phyloP scores from a whole-genome alignment of 495 filamentous ascomycete genomes.

The Parachaetomium inaequale region DNA sequence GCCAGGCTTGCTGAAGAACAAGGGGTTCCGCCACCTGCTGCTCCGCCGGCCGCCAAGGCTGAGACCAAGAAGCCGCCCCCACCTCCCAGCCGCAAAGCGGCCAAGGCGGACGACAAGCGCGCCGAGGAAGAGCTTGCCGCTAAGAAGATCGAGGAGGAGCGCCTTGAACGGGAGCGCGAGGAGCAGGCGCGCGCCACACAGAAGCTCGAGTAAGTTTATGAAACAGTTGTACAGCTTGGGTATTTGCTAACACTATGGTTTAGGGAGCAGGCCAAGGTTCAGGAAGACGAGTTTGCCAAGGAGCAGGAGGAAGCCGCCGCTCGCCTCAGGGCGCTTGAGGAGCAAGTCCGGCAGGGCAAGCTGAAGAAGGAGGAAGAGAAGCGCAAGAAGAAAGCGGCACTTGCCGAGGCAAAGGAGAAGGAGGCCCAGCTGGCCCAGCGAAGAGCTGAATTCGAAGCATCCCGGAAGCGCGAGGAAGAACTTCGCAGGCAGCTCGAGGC shows the following conservation, averaged over 20 bases:
- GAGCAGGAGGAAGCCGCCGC: slow-evolving; percentile 81
- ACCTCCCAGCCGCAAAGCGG: slow-evolving; percentile 73
- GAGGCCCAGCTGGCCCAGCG: slow-evolving; percentile 80
- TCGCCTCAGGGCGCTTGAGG: slow-evolving; percentile 81
- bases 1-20: slow-evolving; percentile 81
- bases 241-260: slow-evolving; percentile 27
- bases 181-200: slow-evolving; percentile 70
- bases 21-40: slow-evolving; percentile 55
- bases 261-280: slow-evolving; percentile 65
- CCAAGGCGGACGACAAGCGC: slow-evolving; percentile 50
- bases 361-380: slow-evolving; percentile 97
- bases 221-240: background rate
- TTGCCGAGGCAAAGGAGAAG: slow-evolving; percentile 82
- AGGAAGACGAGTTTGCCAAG: slow-evolving; percentile 72
- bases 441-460: slow-evolving; percentile 86
- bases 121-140: slow-evolving; percentile 54
- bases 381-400: slow-evolving; percentile 79
- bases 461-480: slow-evolving; percentile 81
- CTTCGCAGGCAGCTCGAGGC: slow-evolving; percentile 82
- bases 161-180: slow-evolving; percentile 65
- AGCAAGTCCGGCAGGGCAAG: slow-evolving; percentile 90
- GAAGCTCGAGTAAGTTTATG: slow-evolving; percentile 74
- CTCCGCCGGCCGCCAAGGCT: slow-evolving; percentile 44
- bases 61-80: slow-evolving; percentile 78
- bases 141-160: slow-evolving; percentile 51